Conservation (phyloP, 164 flowering plant genomes). For the Litsea cubeba region DNA sequence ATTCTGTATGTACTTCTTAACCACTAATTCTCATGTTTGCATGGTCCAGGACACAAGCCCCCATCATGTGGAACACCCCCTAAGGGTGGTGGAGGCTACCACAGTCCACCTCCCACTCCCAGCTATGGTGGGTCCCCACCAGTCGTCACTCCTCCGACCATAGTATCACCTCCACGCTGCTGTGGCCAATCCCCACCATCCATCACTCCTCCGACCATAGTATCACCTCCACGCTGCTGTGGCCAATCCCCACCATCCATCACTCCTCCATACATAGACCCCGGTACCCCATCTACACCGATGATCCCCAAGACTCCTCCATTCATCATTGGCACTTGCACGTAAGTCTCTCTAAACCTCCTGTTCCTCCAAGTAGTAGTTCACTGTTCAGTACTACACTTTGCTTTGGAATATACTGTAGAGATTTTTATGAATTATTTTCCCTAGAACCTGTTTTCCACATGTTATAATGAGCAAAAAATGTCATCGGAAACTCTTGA, state of each 20-base stretch:
- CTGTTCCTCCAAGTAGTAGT: too few species aligned
- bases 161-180: not conserved
- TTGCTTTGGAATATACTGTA: too few species aligned
- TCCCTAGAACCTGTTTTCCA: too few species aligned
- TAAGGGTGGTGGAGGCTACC: conserved; percentile 24
- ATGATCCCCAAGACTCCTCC: conserved; percentile 33
- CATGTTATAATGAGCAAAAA: too few species aligned
- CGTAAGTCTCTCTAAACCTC: conserved; percentile 37
- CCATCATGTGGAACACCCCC: conserved; percentile 23
- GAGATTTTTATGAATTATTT: too few species aligned
- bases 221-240: too few species aligned
- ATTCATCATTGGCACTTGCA: conserved; percentile 56
- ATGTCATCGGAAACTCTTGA: too few species aligned
- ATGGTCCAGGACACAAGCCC: conserved; percentile 16
- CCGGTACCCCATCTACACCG: conserved; percentile 29
- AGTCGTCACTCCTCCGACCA: conserved; percentile 1
- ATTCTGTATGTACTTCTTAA: not conserved
- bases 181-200: conserved; percentile 9
- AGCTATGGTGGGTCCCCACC: conserved; percentile 10
- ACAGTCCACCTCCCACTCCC: conserved; percentile 37
- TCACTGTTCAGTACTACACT: too few species aligned
- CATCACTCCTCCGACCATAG: conserved; percentile 7
- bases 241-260: too few species aligned
- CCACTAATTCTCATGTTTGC: conserved; percentile 2
- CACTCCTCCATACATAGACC: too few species aligned